Percentiles rank a stretch among this genome's conserved stretches.
Evolutionary conservation across 2,329 filamentous ascomycete species (phyloP).

Genomic region (Diplodia scrobiculata): DNA sequence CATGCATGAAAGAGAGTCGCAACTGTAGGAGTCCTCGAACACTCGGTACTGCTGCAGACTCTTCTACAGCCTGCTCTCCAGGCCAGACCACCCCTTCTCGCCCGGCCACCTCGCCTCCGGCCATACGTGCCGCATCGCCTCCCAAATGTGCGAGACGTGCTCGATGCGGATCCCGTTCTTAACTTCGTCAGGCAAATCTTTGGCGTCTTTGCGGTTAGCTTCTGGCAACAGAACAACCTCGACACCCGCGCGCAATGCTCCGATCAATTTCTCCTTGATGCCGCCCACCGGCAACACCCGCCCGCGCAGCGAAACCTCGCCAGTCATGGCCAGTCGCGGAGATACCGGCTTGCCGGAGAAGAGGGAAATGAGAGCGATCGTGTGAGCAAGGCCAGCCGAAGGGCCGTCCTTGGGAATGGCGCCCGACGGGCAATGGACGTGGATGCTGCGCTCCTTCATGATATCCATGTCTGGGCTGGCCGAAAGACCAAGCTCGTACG

Average conservation of each 20-base stretch:
- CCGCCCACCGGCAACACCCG: conserved; percentile 92
- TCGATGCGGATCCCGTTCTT: conserved; percentile 83
- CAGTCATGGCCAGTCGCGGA: conserved; percentile 93
- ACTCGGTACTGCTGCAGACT: not conserved
- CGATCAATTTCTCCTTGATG: conserved; percentile 98
- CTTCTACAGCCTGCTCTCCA: conserved; percentile 44
- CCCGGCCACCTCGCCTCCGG: conserved; percentile 84
- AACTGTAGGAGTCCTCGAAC: not conserved
- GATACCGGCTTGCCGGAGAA: conserved; percentile 85
- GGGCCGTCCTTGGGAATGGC: conserved; percentile 92
- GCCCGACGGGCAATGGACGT: conserved; percentile 93
- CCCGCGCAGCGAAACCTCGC: conserved; percentile 76
- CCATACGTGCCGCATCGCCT: conserved; percentile 89
- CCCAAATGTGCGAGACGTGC: conserved; percentile 92
- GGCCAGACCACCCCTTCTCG: conserved; percentile 66
- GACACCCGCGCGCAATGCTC: conserved; percentile 86
- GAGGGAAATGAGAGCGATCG: conserved; percentile 86
- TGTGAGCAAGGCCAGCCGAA: conserved; percentile 86
- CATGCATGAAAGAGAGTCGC: conserved; percentile 22
- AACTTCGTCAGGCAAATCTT: conserved; percentile 88
- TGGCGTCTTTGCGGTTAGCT: conserved; percentile 88
- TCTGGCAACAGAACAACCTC: conserved; percentile 88
- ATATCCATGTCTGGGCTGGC: conserved; percentile 82
- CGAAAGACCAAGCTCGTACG: conserved; percentile 84
- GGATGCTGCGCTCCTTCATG: conserved; percentile 91